phyloP scores from a whole-genome alignment of 345 rosid species.

The Jatropha curcas region DNA sequence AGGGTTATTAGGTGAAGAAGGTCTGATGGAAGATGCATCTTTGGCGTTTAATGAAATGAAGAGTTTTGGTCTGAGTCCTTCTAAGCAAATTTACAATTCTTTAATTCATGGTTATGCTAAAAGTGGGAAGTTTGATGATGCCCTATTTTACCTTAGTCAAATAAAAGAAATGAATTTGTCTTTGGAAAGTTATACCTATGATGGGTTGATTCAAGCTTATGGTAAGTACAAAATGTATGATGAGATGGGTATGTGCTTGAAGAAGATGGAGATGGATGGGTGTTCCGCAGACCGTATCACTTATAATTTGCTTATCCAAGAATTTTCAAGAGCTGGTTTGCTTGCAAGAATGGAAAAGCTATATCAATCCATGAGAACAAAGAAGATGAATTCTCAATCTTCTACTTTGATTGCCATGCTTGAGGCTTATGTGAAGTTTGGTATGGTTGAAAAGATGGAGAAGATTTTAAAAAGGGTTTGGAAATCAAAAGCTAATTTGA shows the following conservation, averaged over 20 bases:
- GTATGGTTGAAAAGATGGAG: slow-evolving; percentile 63
- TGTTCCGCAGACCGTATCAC: slow-evolving; percentile 56
- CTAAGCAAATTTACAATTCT: slow-evolving; percentile 50
- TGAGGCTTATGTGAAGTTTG: slow-evolving; percentile 58
- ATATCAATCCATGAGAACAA: slow-evolving; percentile 39
- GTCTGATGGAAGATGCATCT: slow-evolving; percentile 47
- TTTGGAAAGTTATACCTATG: slow-evolving; percentile 48
- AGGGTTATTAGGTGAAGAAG: slow-evolving; percentile 46
- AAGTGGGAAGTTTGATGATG: slow-evolving; percentile 52
- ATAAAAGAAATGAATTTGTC: slow-evolving; percentile 45
- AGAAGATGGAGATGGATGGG: slow-evolving; percentile 54
- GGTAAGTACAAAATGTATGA: slow-evolving; percentile 60
- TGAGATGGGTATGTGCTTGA: slow-evolving; percentile 57
- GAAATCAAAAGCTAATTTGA: slow-evolving; percentile 32
- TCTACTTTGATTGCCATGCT: slow-evolving; percentile 58
- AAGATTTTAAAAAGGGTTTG: slow-evolving; percentile 36
- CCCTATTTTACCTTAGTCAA: slow-evolving; percentile 40
- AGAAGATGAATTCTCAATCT: slow-evolving; percentile 52
- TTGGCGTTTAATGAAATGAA: slow-evolving; percentile 48
- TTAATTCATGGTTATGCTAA: slow-evolving; percentile 51
- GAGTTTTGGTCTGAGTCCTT: slow-evolving; percentile 35
- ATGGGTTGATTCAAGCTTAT: slow-evolving; percentile 56
- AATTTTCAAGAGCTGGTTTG: slow-evolving; percentile 60
- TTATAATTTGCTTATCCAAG: slow-evolving; percentile 60
- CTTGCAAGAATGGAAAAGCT: slow-evolving; percentile 59